Evolutionary conservation across 176 grass and related monocot genomes (phyloP), one percentile per base, ranked within the genome.

Genomic region (Aechmea fasciata): DNA sequence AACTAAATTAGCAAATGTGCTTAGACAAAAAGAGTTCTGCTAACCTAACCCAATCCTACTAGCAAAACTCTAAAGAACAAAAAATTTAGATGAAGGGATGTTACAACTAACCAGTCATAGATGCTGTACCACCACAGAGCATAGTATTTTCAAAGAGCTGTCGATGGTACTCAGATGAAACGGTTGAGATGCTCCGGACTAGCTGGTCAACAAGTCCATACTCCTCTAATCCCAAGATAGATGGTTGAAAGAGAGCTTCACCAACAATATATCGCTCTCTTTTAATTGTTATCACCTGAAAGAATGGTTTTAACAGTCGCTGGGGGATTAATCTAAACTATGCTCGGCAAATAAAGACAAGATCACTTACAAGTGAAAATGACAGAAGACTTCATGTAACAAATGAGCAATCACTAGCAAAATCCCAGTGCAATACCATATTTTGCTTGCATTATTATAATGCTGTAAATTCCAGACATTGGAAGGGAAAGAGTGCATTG

Each of bases 211-310:
- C 94, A 52, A 93, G 85, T 20, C 90, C 87, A 85, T 90, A 99
- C 84, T 99, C 87, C 83, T 99, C 89, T 20, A 99, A 75, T 1
- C 94, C 87, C 73, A 99, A 85, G 68, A 90, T 90, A 19, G 63
- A 75, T 79, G 94, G 89, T 83, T 93, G 84, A 80, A 99, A 99
- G 59, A 99, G 82, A 79, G 94, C 94, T 88, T 99, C 94, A 25
- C 94, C 94, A 75, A 88, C 87, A 83, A 93, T 70, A 71, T 88
- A 86, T 10, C 84, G 61, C 75, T 99, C 89, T 59, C 83, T 92
- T 71, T 78, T 79, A 69, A 97, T 77, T 71, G 84, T 90, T 78
- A 92, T 90, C 68, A 92, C 82, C 93, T 97, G 76, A 55, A 82
- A 72, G 51, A 51, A 83, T 64, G 49, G 14, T 50, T 72, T 26